Conservation (phyloP, 495 filamentous ascomycete species). For the Hypomontagnella submonticulosa region DNA sequence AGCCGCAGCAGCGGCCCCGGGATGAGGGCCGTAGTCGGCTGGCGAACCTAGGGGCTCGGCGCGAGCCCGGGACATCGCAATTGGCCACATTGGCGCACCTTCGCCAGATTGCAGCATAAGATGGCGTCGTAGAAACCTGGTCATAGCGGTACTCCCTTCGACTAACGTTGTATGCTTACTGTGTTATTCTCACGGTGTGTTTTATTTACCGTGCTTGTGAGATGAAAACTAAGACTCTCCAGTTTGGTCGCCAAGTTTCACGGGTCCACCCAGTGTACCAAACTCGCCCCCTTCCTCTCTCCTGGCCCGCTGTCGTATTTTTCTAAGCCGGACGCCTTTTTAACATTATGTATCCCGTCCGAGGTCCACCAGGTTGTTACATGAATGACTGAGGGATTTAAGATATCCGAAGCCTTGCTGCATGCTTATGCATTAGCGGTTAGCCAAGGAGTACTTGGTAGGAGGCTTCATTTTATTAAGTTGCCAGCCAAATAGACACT, state of each 20-base stretch:
- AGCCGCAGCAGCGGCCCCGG: constrained; percentile 30
- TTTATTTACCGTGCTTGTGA: constrained; percentile 8
- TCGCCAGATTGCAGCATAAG: constrained; percentile 7
- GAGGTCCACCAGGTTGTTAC: neutral
- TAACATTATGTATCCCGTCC: neutral
- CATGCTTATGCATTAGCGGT: constrained; percentile 15
- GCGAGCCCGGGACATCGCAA: constrained; percentile 24
- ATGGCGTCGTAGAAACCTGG: constrained; percentile 8
- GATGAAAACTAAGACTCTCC: neutral
- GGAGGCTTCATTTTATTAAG: constrained; percentile 6
- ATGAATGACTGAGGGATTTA: constrained; percentile 34
- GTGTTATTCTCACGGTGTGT: constrained; percentile 2
- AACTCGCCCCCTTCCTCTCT: neutral
- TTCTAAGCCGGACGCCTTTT: neutral
- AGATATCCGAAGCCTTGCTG: constrained; percentile 15
- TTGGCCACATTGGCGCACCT: constrained; percentile 15
- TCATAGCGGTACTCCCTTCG: constrained; percentile 1
- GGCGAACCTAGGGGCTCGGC: constrained; percentile 15
- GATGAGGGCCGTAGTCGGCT: constrained; percentile 25
- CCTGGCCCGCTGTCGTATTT: neutral
- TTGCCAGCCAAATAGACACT: neutral
- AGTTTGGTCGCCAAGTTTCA: neutral
- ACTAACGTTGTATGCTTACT: constrained; percentile 1
- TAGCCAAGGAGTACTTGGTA: constrained; percentile 26
- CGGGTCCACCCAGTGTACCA: constrained; percentile 1